Conservation (phyloP, 2,329 filamentous ascomycete species). For the Simplicillium aogashimaense region DNA sequence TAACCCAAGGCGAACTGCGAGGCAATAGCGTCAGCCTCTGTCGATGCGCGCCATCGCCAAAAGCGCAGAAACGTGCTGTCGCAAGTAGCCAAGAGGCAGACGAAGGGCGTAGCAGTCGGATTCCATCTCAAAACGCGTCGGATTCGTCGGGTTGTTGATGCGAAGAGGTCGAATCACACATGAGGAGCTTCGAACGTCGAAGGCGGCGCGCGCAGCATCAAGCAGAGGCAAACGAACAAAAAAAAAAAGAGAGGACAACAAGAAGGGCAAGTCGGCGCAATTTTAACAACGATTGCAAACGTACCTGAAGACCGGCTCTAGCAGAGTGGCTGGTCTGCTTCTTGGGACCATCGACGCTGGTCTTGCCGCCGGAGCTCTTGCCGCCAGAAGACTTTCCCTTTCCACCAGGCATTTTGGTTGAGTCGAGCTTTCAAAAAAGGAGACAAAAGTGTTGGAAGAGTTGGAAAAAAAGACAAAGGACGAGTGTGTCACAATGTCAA, state of each 20-base stretch:
- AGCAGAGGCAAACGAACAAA: too few relatives aligned
- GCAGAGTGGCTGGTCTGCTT: slow-evolving; percentile 95
- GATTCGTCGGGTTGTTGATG: background rate
- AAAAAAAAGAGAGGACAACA: slow-evolving; percentile 11
- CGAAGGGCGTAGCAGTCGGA: too few relatives aligned
- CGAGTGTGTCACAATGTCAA: background rate
- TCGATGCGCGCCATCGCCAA: too few relatives aligned
- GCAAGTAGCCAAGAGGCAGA: too few relatives aligned
- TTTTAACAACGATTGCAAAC: slow-evolving; percentile 22
- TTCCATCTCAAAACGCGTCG: background rate
- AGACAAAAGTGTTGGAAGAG: slow-evolving; percentile 2
- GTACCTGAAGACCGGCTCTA: slow-evolving; percentile 90
- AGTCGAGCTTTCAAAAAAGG: slow-evolving; percentile 3
- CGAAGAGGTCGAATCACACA: slow-evolving; percentile 5
- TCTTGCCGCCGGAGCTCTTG: slow-evolving; percentile 78
- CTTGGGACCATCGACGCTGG: slow-evolving; percentile 54
- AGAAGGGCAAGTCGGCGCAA: slow-evolving; percentile 8
- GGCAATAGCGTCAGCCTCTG: too few relatives aligned
- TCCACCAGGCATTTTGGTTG: slow-evolving; percentile 60
- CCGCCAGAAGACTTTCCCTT: slow-evolving; percentile 91
- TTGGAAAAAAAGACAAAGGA: slow-evolving; percentile 1
- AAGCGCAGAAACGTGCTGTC: too few relatives aligned
- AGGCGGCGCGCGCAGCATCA: background rate
- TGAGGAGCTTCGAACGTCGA: background rate
- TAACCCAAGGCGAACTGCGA: background rate